Percentiles rank a stretch among this genome's conserved stretches.
phyloP scores from a whole-genome alignment of 176 grass and related monocot species.

The Eleusine indica region DNA sequence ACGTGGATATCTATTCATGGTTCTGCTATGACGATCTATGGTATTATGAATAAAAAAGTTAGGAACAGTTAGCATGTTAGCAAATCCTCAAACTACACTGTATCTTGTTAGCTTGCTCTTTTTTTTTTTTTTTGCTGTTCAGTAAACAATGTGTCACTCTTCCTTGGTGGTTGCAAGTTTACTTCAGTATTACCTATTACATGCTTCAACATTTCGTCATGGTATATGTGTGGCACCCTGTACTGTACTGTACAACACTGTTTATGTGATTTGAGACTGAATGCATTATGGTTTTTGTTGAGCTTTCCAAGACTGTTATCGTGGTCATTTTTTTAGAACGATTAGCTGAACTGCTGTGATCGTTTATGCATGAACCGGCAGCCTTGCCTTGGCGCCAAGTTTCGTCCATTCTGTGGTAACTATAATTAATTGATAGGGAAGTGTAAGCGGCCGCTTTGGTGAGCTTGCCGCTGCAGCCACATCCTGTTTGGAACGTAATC shows the following conservation, averaged over 20 bases:
- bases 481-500: too few species aligned
- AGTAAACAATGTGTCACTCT: neutral
- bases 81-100: constrained; percentile 26
- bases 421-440: too few species aligned
- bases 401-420: too few species aligned
- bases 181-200: constrained; percentile 9
- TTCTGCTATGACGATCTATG: constrained; percentile 42
- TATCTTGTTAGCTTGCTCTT: constrained; percentile 6
- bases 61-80: constrained; percentile 26
- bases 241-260: neutral
- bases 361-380: neutral
- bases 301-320: neutral
- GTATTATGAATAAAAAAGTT: constrained; percentile 36
- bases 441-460: too few species aligned
- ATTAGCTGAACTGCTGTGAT: neutral
- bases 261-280: neutral
- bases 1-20: constrained; percentile 5
- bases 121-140: neutral
- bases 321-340: neutral
- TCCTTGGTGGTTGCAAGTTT: constrained; percentile 5
- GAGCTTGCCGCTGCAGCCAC: too few species aligned
- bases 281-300: neutral
- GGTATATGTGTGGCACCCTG: constrained; percentile 1
- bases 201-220: constrained; percentile 34
- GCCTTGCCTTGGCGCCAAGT: neutral